Evolutionary conservation across 768 basidiomycete genomes (phyloP).

Genomic region (Pholiota microspora): DNA sequence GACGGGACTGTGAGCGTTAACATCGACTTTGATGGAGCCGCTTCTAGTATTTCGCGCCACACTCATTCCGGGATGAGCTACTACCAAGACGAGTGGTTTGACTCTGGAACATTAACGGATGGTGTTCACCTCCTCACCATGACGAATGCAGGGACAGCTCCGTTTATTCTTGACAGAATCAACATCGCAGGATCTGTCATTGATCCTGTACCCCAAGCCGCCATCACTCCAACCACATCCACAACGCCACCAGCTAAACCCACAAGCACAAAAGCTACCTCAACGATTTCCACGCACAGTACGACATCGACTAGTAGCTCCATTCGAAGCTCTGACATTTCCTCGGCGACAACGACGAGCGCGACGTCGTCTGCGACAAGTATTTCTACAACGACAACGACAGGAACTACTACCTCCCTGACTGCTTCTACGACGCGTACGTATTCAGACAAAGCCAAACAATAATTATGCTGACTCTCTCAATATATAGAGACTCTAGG

Average conservation of each 20-base stretch:
- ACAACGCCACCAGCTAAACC: not conserved
- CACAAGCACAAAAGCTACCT: not conserved
- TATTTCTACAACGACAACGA: not conserved
- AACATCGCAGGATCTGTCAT: conserved; percentile 8
- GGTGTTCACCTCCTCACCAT: conserved; percentile 8
- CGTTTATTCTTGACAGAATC: conserved; percentile 15
- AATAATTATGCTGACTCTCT: not conserved
- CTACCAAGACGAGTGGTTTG: conserved; percentile 15
- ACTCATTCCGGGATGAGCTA: conserved; percentile 3
- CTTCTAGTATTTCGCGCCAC: not conserved
- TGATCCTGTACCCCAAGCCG: not conserved
- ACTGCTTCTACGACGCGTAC: not conserved
- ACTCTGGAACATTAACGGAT: conserved; percentile 11
- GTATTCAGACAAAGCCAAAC: not conserved
- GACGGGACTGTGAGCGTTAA: conserved; percentile 3
- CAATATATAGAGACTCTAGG: not conserved
- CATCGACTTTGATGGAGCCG: conserved; percentile 8
- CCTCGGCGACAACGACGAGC: too few species aligned
- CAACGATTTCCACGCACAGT: not conserved
- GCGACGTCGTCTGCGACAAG: too few species aligned
- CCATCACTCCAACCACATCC: not conserved
- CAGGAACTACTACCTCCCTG: not conserved
- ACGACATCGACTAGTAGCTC: not conserved
- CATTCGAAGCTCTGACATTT: too few species aligned
- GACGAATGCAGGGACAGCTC: conserved; percentile 9